These are phyloP conservation scores for Leishmania braziliensis DNA, from an alignment of 208 protist species.

Conservation along the genomic window DNA sequence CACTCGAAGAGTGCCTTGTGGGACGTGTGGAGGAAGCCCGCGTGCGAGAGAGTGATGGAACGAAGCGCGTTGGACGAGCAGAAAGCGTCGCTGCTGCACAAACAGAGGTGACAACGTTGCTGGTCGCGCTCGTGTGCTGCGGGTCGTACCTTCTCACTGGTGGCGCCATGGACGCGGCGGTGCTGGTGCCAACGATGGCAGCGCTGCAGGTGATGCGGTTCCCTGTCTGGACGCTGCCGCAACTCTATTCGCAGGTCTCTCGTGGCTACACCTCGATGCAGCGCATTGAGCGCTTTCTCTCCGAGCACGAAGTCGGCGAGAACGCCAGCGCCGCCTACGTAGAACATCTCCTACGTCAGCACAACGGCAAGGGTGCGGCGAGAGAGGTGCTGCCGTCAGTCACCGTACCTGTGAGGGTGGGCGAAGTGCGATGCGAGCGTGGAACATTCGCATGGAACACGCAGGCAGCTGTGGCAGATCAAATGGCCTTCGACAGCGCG, in stretches of 20 bases:
- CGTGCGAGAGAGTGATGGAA: conserved; percentile 48
- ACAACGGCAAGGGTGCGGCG: neutral
- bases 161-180: conserved; percentile 58
- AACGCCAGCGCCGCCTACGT: conserved; percentile 18
- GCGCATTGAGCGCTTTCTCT: conserved; percentile 66
- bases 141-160: conserved; percentile 60
- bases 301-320: conserved; percentile 31
- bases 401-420: conserved; percentile 1
- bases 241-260: conserved; percentile 60
- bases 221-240: conserved; percentile 65
- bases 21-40: conserved; percentile 44
- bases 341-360: conserved; percentile 11
- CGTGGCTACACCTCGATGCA: conserved; percentile 57
- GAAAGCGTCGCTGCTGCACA: conserved; percentile 53
- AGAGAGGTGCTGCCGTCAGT: neutral
- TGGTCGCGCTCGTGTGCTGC: conserved; percentile 68
- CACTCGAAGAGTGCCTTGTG: conserved; percentile 52
- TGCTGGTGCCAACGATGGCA: conserved; percentile 74
- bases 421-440: conserved; percentile 30
- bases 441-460: conserved; percentile 34
- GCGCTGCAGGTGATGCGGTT: conserved; percentile 76
- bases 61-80: conserved; percentile 36
- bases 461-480: conserved; percentile 11
- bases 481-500: conserved; percentile 11
- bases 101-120: conserved; percentile 60